Percentiles rank a stretch among this genome's conserved stretches.
phyloP scores from a whole-genome alignment of 1,139 yeast genomes.

The Taiozyma sp. region DNA sequence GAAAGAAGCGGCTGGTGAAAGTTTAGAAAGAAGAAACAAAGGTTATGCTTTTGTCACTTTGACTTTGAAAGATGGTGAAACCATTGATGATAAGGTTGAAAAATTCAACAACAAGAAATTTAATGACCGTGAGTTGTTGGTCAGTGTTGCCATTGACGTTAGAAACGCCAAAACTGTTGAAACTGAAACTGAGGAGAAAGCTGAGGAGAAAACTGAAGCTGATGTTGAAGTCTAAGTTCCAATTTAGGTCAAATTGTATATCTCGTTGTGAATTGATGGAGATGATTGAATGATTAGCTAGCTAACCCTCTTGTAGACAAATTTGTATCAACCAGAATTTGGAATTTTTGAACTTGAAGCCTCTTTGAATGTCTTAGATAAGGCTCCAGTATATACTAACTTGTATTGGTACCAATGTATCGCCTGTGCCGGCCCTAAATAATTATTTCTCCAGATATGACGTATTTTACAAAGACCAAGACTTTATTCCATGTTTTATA shows the following conservation, averaged over 20 bases:
- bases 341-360: too few species aligned
- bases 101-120: constrained; percentile 48
- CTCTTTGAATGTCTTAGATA: too few species aligned
- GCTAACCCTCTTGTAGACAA: not conserved
- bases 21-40: constrained; percentile 43
- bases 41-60: constrained; percentile 64
- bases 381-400: too few species aligned
- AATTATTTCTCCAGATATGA: too few species aligned
- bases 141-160: constrained; percentile 52
- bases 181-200: too few species aligned
- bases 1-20: constrained; percentile 36
- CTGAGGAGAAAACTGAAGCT: not conserved
- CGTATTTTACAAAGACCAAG: too few species aligned
- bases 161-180: constrained; percentile 12
- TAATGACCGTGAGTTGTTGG: constrained; percentile 49
- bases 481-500: too few species aligned
- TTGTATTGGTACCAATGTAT: too few species aligned
- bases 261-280: constrained; percentile 12
- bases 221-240: not conserved
- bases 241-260: constrained; percentile 9
- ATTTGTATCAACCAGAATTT: too few species aligned
- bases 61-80: constrained; percentile 18
- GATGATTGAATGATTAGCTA: constrained; percentile 1
- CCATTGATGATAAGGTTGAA: constrained; percentile 29
- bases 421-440: too few species aligned